Evolutionary conservation across 164 flowering plant species (phyloP).

Genomic region (Tetrastigma voinierianum): DNA sequence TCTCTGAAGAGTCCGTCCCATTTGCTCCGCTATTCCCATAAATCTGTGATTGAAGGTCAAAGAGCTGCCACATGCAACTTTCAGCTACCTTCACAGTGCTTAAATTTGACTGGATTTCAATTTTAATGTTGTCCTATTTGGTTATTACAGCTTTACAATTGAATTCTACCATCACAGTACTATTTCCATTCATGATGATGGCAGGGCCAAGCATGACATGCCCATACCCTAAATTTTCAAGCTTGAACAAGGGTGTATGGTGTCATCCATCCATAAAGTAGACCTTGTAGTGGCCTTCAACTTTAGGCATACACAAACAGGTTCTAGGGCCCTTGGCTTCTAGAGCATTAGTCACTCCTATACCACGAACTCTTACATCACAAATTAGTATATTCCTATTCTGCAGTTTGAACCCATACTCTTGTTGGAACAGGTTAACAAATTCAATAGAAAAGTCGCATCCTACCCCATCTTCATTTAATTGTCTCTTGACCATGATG

Average conservation of each 20-base stretch:
- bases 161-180: conserved; percentile 92
- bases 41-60: conserved; percentile 93
- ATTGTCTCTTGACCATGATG: conserved; percentile 79
- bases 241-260: conserved; percentile 74
- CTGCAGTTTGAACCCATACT: no score
- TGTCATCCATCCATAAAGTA: conserved; percentile 78
- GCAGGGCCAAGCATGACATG: conserved; percentile 74
- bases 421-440: conserved; percentile 77
- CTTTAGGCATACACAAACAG: conserved; percentile 39
- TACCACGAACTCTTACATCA: conserved; percentile 92
- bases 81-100: conserved; percentile 43
- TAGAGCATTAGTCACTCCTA: conserved; percentile 86
- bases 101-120: conserved; percentile 55
- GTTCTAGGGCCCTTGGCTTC: conserved; percentile 53
- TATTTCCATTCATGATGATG: conserved; percentile 93
- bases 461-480: conserved; percentile 28
- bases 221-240: conserved; percentile 74
- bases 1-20: conserved; percentile 97
- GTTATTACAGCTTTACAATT: conserved; percentile 77
- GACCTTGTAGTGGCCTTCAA: conserved; percentile 58
- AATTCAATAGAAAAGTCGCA: conserved; percentile 72
- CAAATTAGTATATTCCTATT: no score
- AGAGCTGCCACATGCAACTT: conserved; percentile 90
- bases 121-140: conserved; percentile 83
- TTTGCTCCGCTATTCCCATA: conserved; percentile 99